These are phyloP conservation scores for Stachybotrys echinatus DNA, from an alignment of 2,329 filamentous ascomycete genomes.

Conservation along the genomic window DNA sequence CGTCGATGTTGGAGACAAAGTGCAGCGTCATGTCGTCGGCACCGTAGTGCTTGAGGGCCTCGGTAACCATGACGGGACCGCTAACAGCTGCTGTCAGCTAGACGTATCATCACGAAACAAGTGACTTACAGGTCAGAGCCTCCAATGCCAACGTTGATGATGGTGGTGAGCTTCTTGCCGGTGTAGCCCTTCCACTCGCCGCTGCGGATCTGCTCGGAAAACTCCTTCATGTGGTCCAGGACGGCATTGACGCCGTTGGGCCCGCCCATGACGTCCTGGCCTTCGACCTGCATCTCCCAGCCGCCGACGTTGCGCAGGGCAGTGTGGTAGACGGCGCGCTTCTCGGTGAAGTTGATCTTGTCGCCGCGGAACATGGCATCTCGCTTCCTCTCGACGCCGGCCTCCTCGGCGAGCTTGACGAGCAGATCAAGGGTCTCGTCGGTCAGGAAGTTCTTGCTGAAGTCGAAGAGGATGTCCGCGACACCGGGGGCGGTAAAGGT, in stretches of 20 bases:
- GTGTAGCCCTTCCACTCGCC: constrained; percentile 97
- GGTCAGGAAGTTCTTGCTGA: constrained; percentile 97
- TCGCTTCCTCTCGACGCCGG: constrained; percentile 84
- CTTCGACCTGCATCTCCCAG: constrained; percentile 78
- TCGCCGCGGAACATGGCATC: constrained; percentile 97
- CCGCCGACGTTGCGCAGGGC: constrained; percentile 87
- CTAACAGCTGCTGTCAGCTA: constrained; percentile 39
- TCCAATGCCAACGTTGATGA: constrained; percentile 97
- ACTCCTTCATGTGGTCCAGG: constrained; percentile 96
- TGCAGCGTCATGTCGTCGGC: constrained; percentile 82
- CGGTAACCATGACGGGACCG: constrained; percentile 97
- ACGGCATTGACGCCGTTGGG: constrained; percentile 86
- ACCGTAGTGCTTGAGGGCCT: constrained; percentile 93
- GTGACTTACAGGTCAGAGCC: constrained; percentile 87
- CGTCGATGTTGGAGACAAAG: constrained; percentile 99
- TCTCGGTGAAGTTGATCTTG: constrained; percentile 99
- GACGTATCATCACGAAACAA: background rate
- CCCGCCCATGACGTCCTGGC: constrained; percentile 85
- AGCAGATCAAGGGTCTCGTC: constrained; percentile 87
- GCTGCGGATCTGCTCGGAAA: constrained; percentile 89
- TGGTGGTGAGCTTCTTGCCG: constrained; percentile 93
- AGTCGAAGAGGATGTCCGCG: constrained; percentile 92
- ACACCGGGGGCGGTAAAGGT: constrained; percentile 77
- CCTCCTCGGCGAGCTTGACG: constrained; percentile 86
- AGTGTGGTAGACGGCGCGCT: constrained; percentile 91